Evolutionary conservation across 148 eudicot genomes (phyloP), one percentile per base, ranked within the genome.

Genomic region (Oxyria digyna): DNA sequence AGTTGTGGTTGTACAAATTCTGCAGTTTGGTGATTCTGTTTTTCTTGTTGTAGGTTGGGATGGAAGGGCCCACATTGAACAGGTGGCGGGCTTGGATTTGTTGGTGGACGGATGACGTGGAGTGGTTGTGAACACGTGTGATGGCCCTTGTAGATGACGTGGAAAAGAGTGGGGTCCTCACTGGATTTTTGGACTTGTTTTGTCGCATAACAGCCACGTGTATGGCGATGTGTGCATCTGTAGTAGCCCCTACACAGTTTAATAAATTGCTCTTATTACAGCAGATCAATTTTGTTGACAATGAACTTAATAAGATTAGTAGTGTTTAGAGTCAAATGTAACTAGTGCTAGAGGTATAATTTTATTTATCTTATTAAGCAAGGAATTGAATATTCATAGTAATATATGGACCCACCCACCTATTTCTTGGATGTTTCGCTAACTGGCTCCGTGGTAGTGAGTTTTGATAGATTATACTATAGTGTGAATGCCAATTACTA

Each of bases 171-270:
- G 29, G 85, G 79, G 18, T 82, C 80, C 14, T 74, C 83, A 45
- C 76, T 78, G 18, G 78, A 54, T 77, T 76, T 65, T 38, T 82
- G 85, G 9, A 82, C 83, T 45, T 82, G 85, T 32, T 77, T 82
- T 70, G 72, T 79, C 10, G 83, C 85, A 49, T 38, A 73, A 76
- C 98, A 93, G 13, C 84, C 82, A 81, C 73, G 85, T 17, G 81
- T 68, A 65, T 76, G 33, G 0, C 91, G 82, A 79, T 89, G 82
- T 27, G 89, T 87, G 79, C 98, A 93, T 69, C 98, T 65, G 38
- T 89, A 89, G 57, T 93, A 93, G 31, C 85, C 89, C 72, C 98
- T 92, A 87, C 62, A 6, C 18, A 13, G 20, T 45, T 45, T 20
- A 13, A 45, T 17, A 38, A 38, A 3, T 38, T 38, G 4, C 7